Conservation (phyloP, 2,329 filamentous ascomycete genomes). For the Cordyceps fumosorosea region DNA sequence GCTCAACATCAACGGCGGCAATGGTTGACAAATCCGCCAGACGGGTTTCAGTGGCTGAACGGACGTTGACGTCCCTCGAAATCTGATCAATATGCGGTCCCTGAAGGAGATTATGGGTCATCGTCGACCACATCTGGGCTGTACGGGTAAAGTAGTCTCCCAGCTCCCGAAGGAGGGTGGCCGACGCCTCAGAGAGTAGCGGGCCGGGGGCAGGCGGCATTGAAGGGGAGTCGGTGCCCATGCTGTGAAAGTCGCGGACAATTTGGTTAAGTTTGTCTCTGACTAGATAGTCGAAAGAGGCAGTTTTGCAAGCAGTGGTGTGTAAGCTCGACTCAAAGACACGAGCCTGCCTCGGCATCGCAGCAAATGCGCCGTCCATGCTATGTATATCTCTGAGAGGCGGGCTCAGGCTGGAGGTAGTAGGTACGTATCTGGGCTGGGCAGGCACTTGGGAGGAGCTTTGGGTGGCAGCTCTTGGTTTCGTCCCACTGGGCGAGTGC, state of each 20-base stretch:
- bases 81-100: slow-evolving; percentile 27
- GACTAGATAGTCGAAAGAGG: slow-evolving; percentile 5
- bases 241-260: background rate
- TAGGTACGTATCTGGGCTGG: background rate
- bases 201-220: slow-evolving; percentile 13
- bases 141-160: slow-evolving; percentile 31
- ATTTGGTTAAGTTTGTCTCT: slow-evolving; percentile 2
- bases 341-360: slow-evolving; percentile 3
- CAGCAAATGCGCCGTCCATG: slow-evolving; percentile 6
- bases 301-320: background rate
- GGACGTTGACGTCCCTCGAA: slow-evolving; percentile 22
- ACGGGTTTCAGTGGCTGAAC: slow-evolving; percentile 19
- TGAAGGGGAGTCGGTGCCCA: slow-evolving; percentile 10
- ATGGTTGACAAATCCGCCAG: slow-evolving; percentile 25
- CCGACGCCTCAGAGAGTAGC: slow-evolving; percentile 14
- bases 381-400: slow-evolving; percentile 3
- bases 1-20: slow-evolving; percentile 26
- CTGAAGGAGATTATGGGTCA: slow-evolving; percentile 28
- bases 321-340: slow-evolving; percentile 12
- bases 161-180: slow-evolving; percentile 27
- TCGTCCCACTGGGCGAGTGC: slow-evolving; percentile 3
- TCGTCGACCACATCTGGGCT: slow-evolving; percentile 26
- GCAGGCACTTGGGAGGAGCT: background rate
- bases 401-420: background rate
- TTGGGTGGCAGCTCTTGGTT: background rate